Evolutionary conservation across 805 yeast genomes (phyloP).

Genomic region (Candida krabiensis): DNA sequence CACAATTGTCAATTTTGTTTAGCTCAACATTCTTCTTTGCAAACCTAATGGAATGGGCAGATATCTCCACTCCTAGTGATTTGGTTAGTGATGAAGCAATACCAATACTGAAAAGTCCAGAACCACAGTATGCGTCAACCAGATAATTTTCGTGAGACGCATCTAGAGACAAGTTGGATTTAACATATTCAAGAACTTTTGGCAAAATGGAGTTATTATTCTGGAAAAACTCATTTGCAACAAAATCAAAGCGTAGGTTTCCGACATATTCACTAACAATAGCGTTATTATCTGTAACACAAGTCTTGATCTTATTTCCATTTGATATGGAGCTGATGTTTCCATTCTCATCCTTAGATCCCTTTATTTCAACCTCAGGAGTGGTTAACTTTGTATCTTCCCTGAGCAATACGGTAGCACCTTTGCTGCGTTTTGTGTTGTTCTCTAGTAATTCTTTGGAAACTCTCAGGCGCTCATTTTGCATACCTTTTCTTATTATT

Average conservation of each 20-base stretch:
- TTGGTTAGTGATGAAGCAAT: conserved; percentile 78
- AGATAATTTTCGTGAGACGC: conserved; percentile 39
- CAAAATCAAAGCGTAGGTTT: conserved; percentile 79
- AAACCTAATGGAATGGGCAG: conserved; percentile 86
- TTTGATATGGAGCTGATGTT: conserved; percentile 37
- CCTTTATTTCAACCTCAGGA: conserved; percentile 38
- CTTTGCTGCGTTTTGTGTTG: conserved; percentile 47
- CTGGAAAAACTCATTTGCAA: conserved; percentile 96
- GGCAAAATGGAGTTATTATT: conserved; percentile 92
- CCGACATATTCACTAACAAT: conserved; percentile 75
- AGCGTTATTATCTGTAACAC: conserved; percentile 76
- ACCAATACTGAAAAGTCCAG: conserved; percentile 85
- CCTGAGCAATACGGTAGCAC: conserved; percentile 84
- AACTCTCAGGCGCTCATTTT: conserved; percentile 62
- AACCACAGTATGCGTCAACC: conserved; percentile 24
- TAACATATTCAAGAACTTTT: conserved; percentile 76
- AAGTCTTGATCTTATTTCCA: conserved; percentile 51
- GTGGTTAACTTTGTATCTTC: conserved; percentile 59
- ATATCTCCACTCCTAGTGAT: conserved; percentile 92
- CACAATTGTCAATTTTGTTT: conserved; percentile 76
- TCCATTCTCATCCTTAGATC: conserved; percentile 43
- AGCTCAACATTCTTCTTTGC: conserved; percentile 78
- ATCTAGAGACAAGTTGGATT: conserved; percentile 56
- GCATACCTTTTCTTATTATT: conserved; percentile 72
- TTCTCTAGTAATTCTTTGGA: conserved; percentile 34